Conservation (phyloP, 768 basidiomycete species). For the Cyclocybe aegerita region DNA sequence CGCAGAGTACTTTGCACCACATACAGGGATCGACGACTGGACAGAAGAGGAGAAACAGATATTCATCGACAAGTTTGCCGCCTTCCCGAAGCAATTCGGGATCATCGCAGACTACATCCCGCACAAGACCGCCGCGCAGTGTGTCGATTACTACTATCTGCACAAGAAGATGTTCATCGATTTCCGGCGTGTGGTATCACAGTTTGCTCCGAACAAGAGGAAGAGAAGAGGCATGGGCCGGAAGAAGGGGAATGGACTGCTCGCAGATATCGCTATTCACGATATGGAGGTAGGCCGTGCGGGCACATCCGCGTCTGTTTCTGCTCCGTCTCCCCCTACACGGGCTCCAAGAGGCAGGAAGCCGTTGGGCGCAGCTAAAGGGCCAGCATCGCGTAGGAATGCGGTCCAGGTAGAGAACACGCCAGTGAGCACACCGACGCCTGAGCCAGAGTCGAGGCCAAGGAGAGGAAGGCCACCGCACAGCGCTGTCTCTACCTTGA, state of each 20-base stretch:
- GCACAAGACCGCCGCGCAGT: constrained; percentile 85
- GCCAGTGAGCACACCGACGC: constrained; percentile 61
- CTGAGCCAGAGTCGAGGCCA: constrained; percentile 57
- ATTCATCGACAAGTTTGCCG: constrained; percentile 80
- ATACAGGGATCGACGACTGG: constrained; percentile 83
- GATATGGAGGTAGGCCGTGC: constrained; percentile 53
- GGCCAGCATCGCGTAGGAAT: constrained; percentile 35
- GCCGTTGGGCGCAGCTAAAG: constrained; percentile 27
- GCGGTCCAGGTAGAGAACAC: constrained; percentile 48
- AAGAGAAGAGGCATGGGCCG: constrained; percentile 62
- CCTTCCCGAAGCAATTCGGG: constrained; percentile 94
- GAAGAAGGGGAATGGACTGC: constrained; percentile 78
- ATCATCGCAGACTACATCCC: constrained; percentile 78
- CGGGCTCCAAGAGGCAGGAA: constrained; percentile 43
- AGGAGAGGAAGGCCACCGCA: constrained; percentile 26
- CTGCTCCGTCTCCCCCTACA: constrained; percentile 32
- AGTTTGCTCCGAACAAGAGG: constrained; percentile 65
- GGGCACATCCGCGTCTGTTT: constrained; percentile 7
- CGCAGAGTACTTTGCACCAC: constrained; percentile 69
- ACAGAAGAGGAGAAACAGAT: constrained; percentile 78
- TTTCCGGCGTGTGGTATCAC: constrained; percentile 74
- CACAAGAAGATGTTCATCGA: constrained; percentile 89
- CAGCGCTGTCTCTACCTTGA: constrained; percentile 15
- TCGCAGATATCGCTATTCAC: constrained; percentile 79
- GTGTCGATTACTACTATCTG: constrained; percentile 91